Evolutionary conservation across 306 rosid genomes (phyloP), one percentile per base, ranked within the genome.

Genomic region (Vigna hirtella): DNA sequence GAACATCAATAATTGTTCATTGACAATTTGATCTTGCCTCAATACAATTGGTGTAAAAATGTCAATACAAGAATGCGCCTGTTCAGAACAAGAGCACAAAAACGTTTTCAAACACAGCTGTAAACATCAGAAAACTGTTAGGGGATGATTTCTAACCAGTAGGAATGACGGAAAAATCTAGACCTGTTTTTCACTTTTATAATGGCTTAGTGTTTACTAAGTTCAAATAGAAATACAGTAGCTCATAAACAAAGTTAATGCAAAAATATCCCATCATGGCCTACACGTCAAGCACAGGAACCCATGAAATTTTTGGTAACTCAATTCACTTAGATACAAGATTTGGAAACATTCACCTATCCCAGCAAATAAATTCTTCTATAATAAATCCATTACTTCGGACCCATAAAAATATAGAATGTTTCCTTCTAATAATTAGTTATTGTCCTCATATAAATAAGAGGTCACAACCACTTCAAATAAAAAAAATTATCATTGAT

Each of bases 301-400:
- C 69, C 57, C 50, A 49, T 53, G 9, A 56, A 79, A 77, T 38
- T 12, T 61, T 52, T 10, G 48, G 72, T 63, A 56, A 67, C 55
- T 30, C 49, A 69, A 62, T 71, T 26, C 71, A 66, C 45, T 74
- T 24, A 1, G 24, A 68, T 13, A 51, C 22, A 40, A 74, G 30
- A 34, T 42, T 43, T 47, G 10, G 18, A 40, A 72, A 42, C 72
- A 49, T 30, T 64, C 51, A 66, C 32, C 52, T 6, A 71, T 22
- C 16, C 49, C 10, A 59, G 15, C 4, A 51, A 38, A 61, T 66
- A 47, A 67, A 50, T 66, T 65, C 10, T 62, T 22, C 57, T 48
- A 56, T 26, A 76, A 36, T 51, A 42, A 81, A 66, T 36, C 18
- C 18, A 47, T 58, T n/a, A 48, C 51, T 68, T 75, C 76, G 8